These are phyloP conservation scores for Biscutella laevigata DNA, from an alignment of 441 rosid species.

Conservation along the genomic window DNA sequence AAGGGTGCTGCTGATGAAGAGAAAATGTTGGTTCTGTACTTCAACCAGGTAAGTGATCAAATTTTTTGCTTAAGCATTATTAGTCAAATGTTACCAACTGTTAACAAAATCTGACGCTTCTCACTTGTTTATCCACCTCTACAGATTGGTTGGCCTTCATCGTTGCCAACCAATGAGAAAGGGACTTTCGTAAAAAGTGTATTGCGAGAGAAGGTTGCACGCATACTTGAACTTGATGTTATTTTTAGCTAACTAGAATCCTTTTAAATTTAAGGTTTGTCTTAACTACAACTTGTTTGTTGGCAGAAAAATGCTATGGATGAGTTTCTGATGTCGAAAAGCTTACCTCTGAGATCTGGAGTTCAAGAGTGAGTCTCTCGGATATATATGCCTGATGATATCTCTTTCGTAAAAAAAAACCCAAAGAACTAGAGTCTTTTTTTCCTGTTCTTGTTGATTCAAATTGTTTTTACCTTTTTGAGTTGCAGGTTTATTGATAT, in stretches of 20 bases:
- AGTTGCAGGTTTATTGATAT: slow-evolving; percentile 64
- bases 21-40: slow-evolving; percentile 68
- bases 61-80: slow-evolving; percentile 2
- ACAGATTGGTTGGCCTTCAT: slow-evolving; percentile 96
- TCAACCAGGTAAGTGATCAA: slow-evolving; percentile 50
- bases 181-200: slow-evolving; percentile 54
- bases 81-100: background rate
- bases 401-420: background rate
- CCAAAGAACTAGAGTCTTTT: background rate
- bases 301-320: slow-evolving; percentile 69
- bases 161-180: slow-evolving; percentile 84
- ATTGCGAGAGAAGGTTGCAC: slow-evolving; percentile 58
- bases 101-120: slow-evolving; percentile 1
- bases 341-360: slow-evolving; percentile 75
- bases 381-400: slow-evolving; percentile 7
- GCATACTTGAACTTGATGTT: background rate
- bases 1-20: slow-evolving; percentile 83
- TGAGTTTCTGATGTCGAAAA: slow-evolving; percentile 54
- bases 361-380: slow-evolving; percentile 58
- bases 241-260: too few species aligned
- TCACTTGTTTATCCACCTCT: slow-evolving; percentile 5
- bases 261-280: background rate
- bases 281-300: slow-evolving; percentile 23
- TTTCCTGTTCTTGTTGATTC: background rate
- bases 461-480: slow-evolving; percentile 6